Evolutionary conservation across 495 filamentous ascomycete genomes (phyloP), one percentile per base, ranked within the genome.

Genomic region (Penicillium antarcticum): DNA sequence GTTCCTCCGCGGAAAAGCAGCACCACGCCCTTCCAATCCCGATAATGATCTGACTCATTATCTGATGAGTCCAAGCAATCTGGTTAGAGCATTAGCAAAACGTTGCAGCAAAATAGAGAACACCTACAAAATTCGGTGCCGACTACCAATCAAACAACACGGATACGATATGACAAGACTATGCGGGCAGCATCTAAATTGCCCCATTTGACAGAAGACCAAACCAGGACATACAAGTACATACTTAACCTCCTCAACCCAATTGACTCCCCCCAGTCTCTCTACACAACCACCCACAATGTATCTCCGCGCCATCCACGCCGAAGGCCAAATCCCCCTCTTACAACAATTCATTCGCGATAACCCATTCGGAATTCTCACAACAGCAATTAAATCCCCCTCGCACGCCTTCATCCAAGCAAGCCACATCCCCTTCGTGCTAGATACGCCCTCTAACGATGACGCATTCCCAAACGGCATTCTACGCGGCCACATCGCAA

Each of bases 371-470:
- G 81, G 81, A 14, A 66, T 81, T 17, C 48, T 84, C 8, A 83
- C 74, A 2, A 82, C 80, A 0, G 75, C 74, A 19, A 75, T 83
- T 43, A 55, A 64, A 21, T 82, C 77, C 14, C 36, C 66, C 0
- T 21, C 43, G 1, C 66, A 73, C 47, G 68, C 77, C 0, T 64
- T 78, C 14, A 61, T 82, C 24, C 81, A 81, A 56, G 69, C 63
- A 32, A 81, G 71, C 45, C 80, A 83, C 56, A 77, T 84, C 42
- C 80, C 80, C 7, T 84, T 67, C 33, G 58, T 83, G n/a, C 63
- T 84, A 2, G 78, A 84, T 51, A 57, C 58, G 14, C 6, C 48
- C 38, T 21, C 37, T 3, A 33, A 13, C 10, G 55, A 60, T 14
- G 41, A 34, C 35, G 55, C 56, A 4, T 49, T 36, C 12, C 45